Percentiles rank a stretch among this genome's conserved stretches.
These are phyloP conservation scores for Austroboletus novae-zelandiae DNA, from an alignment of 1,284 basidiomycete genomes.

Conservation along the genomic window DNA sequence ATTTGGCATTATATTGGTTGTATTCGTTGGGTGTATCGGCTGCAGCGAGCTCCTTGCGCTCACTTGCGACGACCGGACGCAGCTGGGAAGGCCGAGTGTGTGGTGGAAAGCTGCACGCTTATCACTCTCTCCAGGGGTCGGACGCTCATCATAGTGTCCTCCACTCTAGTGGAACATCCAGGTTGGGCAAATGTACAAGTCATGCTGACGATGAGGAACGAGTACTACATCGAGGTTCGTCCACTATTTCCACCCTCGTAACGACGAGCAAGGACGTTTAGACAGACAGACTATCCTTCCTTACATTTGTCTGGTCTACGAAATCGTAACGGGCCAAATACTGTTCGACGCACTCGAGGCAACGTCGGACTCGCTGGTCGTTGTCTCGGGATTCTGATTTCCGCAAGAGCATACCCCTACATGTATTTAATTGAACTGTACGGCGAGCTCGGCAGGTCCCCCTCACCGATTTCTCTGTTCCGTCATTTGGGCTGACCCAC, in stretches of 20 bases:
- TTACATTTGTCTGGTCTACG: constrained; percentile 20
- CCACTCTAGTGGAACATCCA: constrained; percentile 17
- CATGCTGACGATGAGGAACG: constrained; percentile 23
- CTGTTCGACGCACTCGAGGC: constrained; percentile 15
- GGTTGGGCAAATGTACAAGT: constrained; percentile 18
- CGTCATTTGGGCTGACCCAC: no score
- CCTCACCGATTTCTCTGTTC: no score
- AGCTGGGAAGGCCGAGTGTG: constrained; percentile 15
- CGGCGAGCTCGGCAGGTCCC: constrained; percentile 5
- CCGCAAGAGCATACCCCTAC: constrained; percentile 15
- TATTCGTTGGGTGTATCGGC: constrained; percentile 21
- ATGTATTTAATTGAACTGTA: constrained; percentile 23
- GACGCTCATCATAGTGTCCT: background rate
- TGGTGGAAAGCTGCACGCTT: constrained; percentile 10
- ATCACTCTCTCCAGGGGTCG: no score
- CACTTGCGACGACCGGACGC: constrained; percentile 22
- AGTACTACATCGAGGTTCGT: no score
- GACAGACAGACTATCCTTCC: background rate
- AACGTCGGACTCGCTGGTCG: constrained; percentile 10
- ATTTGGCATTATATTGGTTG: constrained; percentile 18
- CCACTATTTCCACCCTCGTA: no score
- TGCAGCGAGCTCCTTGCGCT: constrained; percentile 24
- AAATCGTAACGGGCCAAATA: constrained; percentile 19
- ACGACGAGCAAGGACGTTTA: no score
- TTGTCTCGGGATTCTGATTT: constrained; percentile 21